Base-by-base conservation (phyloP, 2,329 filamentous ascomycete species). In the Hymenoscyphus scutula region DNA sequence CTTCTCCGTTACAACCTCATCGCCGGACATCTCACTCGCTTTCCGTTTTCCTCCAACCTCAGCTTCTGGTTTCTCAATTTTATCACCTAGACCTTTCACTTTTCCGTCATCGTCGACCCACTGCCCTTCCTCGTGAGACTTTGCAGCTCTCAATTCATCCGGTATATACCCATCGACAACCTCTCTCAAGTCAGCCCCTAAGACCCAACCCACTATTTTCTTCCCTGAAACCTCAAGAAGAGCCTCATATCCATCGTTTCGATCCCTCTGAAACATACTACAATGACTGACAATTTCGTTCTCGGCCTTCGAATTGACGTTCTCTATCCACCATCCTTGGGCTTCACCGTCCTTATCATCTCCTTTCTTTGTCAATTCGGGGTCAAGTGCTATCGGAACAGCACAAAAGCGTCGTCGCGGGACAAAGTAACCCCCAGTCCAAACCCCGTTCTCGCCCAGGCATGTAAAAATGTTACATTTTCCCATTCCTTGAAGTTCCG, bases 371-470 rank as follows among this genome's bases (percentile, higher is more conserved):
- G 27, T 38, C 10, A 54, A 32, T 15, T 45, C 54, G 5, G 51
- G 53, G 19, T 61, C 38, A 23, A 57, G 27, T 25, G 25, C 19
- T 38, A 61, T 57, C 0, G 87, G 89, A 27, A 93, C 76, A 3
- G 89, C 88, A 72, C 90, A 94, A 71, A 96, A 96, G 0, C 91
- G 96, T 48, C 92, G 80, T 68, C 92, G 85, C 0, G 83, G 83
- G 0, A 85, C 82, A 72, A 80, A 87, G 76, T 79, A 85, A 0
- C 83, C 83, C 2, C 83, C 83, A 30, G 78, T 82, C 83, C 83
- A 85, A 70, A 83, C 81, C 1, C 89, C 87, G 61, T 89, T 89
- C 71, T 87, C 84, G 0, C 91, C 91, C 6, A 97, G 81, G 0
- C 86, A 88, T 0, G 86, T 90, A 74, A 93, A 95, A 62, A 93